Base-by-base conservation (phyloP, 441 rosid species). In the Populus tomentosa region DNA sequence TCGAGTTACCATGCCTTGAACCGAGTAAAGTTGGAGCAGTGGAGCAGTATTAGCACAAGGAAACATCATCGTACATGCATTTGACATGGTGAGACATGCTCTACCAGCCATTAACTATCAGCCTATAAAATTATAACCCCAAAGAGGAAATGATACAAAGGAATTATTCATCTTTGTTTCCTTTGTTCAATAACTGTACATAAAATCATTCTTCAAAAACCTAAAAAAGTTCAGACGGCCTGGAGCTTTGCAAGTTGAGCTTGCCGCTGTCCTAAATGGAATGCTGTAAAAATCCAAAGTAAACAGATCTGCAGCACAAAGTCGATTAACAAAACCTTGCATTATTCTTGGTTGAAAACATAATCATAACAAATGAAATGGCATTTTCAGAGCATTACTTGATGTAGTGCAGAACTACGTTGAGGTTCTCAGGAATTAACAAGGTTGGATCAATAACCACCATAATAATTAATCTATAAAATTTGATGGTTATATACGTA, bases 231-330 rank as follows among this genome's bases (percentile, higher is more conserved):
- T 75, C 83, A 74, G 75, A 71, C 82, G 63, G 78, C 81, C 70
- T 86, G 91, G 67, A 84, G 84, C 84, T 82, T 91, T 75, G 93
- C 94, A 67, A 93, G 88, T 80, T 88, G 93, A 72, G 80, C 90
- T 82, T 89, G 99, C n/a, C 89, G 89, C 33, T 73, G 87, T 59
- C 99, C 99, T 76, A 95, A 79, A 76, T 91, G 91, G 79, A 87
- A 84, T 65, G 94, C 98, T 1, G 97, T 90, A 61, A 89, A 80
- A 72, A 91, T 86, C 99, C 99, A 95, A 70, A 86, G 28, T 11
- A 89, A 72, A 80, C 97, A 91, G 69, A 90, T 90, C 99, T 92
- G 89, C 24, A 32, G 13, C 33, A 40, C 71, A 72, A 36, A 66
- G 26, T 46, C 46, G 32, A 77, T 70, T 10, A 11, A 68, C 10